Base-by-base conservation (phyloP, 495 filamentous ascomycete species). In the Jackrogersella multiformis region DNA sequence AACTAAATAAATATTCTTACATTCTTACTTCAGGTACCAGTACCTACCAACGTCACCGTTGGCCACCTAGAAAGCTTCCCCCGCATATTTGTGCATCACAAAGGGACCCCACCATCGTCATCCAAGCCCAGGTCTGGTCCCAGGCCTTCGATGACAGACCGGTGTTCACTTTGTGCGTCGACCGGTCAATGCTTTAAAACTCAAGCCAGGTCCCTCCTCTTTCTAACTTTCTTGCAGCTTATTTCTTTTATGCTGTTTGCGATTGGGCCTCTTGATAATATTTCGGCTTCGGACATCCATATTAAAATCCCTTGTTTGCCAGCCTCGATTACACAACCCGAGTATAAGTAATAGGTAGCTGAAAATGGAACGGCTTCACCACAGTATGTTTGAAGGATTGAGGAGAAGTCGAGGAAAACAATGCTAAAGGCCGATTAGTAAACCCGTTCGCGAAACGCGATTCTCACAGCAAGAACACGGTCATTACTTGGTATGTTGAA, bases 391-490 rank as follows among this genome's bases (percentile, higher is more conserved):
- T 39, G 15, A 20, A 24, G 35, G n/a, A 38, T 46, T 23, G 30
- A 56, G 30, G 45, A 28, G n/a, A n/a, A n/a, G n/a, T n/a, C 44
- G 24, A 9, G 39, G 34, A 46, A 23, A 4, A 9, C 18, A 4
- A 15, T 35, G 48, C 59, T 69, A 49, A 69, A 61, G 9, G 28
- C 8, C 20, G 4, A 35, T 20, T 62, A 85, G 86, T 83, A 69
- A 92, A 92, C 71, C 90, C 90, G 12, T 92, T 92, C 74, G 79
- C 83, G 39, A 85, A 80, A 72, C 84, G 85, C 28, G 89, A 92
- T 45, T 78, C 82, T 8, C 88, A 90, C 66, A 76, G 76, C 67
- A 64, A 77, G 15, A 76, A 77, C 53, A 78, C 86, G 16, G 72
- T 86, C 48, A 67, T 77, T 63, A 74, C 77, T 8, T 83, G 66